phyloP scores from a whole-genome alignment of 306 rosid species.

The Glycine latifolia region DNA sequence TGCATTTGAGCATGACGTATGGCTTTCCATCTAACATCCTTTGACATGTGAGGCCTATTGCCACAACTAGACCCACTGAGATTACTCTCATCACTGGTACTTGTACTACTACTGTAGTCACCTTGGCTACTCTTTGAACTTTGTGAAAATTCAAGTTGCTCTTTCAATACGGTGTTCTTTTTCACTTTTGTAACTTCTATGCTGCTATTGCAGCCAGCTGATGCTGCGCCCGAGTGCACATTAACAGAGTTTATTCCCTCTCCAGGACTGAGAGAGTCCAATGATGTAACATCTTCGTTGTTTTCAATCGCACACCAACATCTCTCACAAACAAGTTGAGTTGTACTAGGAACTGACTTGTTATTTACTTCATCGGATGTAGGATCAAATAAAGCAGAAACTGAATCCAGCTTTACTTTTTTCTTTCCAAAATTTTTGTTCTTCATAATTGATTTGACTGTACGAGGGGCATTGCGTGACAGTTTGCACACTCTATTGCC shows the following conservation, averaged over 20 bases:
- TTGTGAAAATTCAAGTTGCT: conserved; percentile 90
- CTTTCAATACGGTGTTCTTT: conserved; percentile 61
- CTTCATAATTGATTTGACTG: conserved; percentile 68
- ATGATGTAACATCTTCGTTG: conserved; percentile 50
- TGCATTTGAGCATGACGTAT: conserved; percentile 71
- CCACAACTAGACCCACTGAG: conserved; percentile 87
- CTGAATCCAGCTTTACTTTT: conserved; percentile 73
- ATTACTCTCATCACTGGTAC: conserved; percentile 94
- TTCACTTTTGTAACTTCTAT: conserved; percentile 60
- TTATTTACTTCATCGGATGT: conserved; percentile 55
- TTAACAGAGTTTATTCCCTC: conserved; percentile 54
- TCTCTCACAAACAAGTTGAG: conserved; percentile 83
- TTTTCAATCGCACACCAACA: conserved; percentile 79
- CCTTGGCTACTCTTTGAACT: conserved; percentile 98
- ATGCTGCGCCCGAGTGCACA: conserved; percentile 46
- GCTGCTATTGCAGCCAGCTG: conserved; percentile 51
- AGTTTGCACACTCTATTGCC: conserved; percentile 67
- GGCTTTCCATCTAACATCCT: conserved; percentile 97
- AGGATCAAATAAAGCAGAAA: conserved; percentile 61
- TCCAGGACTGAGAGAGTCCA: conserved; percentile 48
- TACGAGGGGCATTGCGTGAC: conserved; percentile 63
- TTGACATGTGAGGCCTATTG: conserved; percentile 98
- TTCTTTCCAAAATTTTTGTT: conserved; percentile 72
- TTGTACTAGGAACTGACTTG: conserved; percentile 57
- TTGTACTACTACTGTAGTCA: conserved; percentile 93